Evolutionary conservation across 2,329 filamentous ascomycete genomes (phyloP).

Genomic region (Colletotrichum acutatum): DNA sequence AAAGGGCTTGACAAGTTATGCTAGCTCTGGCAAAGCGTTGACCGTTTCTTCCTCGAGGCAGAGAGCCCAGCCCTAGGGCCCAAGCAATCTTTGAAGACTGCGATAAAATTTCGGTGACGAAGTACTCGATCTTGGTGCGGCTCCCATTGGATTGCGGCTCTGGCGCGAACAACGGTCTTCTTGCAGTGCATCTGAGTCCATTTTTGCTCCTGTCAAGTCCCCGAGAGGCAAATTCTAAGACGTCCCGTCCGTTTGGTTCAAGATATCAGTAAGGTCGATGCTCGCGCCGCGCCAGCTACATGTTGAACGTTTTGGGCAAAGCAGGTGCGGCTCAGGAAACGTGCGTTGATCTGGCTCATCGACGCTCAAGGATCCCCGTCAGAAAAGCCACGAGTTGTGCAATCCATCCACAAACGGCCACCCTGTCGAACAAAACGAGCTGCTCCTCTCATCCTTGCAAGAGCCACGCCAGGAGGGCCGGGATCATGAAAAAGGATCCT

Average conservation of each 20-base stretch:
- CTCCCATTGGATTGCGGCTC: slow-evolving; percentile 22
- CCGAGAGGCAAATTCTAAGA: neutral
- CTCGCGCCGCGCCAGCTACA: neutral
- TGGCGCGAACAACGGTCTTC: neutral
- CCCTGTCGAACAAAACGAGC: slow-evolving; percentile 10
- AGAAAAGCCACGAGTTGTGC: slow-evolving; percentile 28
- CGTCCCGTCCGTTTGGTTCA: neutral
- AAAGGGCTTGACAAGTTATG: neutral
- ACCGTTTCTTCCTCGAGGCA: neutral
- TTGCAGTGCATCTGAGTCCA: neutral
- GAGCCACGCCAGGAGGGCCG: slow-evolving; percentile 3
- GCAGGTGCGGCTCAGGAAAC: slow-evolving; percentile 16
- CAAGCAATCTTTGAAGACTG: slow-evolving; percentile 16
- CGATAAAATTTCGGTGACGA: neutral
- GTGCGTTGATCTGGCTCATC: slow-evolving; percentile 15
- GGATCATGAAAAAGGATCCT: neutral
- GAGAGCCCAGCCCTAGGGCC: slow-evolving; percentile 6
- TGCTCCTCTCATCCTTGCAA: slow-evolving; percentile 16
- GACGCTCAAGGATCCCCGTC: slow-evolving; percentile 7
- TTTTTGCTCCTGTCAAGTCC: slow-evolving; percentile 1
- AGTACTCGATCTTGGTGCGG: slow-evolving; percentile 1
- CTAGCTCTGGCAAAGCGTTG: neutral
- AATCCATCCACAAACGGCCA: slow-evolving; percentile 23
- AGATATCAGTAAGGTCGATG: slow-evolving; percentile 5
- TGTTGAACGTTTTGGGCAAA: neutral